Evolutionary conservation across 1,284 basidiomycete genomes (phyloP), one percentile per base, ranked within the genome.

Genomic region (Tilletia caries): DNA sequence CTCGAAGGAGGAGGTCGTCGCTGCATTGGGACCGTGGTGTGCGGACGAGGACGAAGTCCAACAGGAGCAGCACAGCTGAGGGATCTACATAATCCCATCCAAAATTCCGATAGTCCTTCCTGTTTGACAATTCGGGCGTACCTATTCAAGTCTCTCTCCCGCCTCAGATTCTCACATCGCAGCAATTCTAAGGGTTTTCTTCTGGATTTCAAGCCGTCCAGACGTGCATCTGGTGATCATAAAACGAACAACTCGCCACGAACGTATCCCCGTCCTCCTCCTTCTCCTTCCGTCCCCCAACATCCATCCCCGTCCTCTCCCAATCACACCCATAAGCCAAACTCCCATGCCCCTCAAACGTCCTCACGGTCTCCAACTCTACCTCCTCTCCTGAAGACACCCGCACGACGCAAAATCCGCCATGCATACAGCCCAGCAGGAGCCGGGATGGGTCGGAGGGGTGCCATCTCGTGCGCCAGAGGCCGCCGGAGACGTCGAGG

Each of bases 381-480:
- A 29, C 41, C 68, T 77, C 20, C 70, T 68, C 25, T 29, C 65
- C 29, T 44, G 34, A 70, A 65, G 23, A 15, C 29, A 74, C 29
- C 25, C 29, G 48, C 29, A 81, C 60, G 54, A 80, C 71, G 77
- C 95, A 95, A 87, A 93, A 95, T 1, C 96, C 95, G 73, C 92
- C 93, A 80, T 97, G 95, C 96, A 98, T 99, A 81, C 92, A 92
- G 0, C 93, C 96, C 12, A 94, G 89, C 33, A 98, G 86, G 0
- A 98, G 86, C 46, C 90, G 87, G 2, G 79, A 72, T 0, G 86
- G 73, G 43, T 77, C 67, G 0, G 86, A 87, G 0, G 94, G 93
- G 83, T 98, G 93, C 93, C 95, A 98, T 83, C 96, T 95, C 65
- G 93, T 89, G 20, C 96, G 88, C 96, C 96, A 99, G 13, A 90